Conservation (phyloP, 768 basidiomycete species). For the Rhizopogon vulgaris region DNA sequence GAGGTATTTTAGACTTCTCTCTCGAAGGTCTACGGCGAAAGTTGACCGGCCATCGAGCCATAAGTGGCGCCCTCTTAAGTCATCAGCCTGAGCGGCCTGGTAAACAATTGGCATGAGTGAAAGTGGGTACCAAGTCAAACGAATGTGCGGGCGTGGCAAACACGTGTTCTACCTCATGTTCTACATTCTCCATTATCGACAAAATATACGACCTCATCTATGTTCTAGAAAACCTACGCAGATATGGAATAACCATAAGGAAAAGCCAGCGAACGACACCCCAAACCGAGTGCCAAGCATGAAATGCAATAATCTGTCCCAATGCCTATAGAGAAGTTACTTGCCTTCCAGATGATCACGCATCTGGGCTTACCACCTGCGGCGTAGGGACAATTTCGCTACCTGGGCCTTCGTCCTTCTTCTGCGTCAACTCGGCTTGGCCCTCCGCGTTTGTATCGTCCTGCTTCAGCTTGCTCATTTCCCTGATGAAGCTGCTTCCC, state of each 20-base stretch:
- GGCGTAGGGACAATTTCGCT: slow-evolving; percentile 30
- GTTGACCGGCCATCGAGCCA: not conserved
- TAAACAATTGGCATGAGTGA: not conserved
- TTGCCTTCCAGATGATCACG: slow-evolving; percentile 23
- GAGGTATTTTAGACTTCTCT: not conserved
- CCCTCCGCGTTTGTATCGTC: slow-evolving; percentile 29
- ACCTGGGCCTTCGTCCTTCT: slow-evolving; percentile 31
- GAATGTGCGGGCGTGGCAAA: not conserved
- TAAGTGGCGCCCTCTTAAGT: no score
- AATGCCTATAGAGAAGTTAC: slow-evolving; percentile 27
- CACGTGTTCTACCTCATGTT: not conserved
- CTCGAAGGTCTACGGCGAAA: not conserved
- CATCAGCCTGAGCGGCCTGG: no score
- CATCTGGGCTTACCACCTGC: slow-evolving; percentile 29
- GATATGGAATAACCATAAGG: slow-evolving; percentile 34
- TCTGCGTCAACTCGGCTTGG: slow-evolving; percentile 28
- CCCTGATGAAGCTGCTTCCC: slow-evolving; percentile 85
- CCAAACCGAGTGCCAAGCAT: slow-evolving; percentile 13
- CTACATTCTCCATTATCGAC: not conserved
- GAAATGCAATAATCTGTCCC: slow-evolving; percentile 19
- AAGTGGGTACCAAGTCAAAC: not conserved
- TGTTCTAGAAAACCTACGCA: slow-evolving; percentile 25
- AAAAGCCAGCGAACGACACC: slow-evolving; percentile 27
- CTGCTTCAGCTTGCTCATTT: slow-evolving; percentile 62
- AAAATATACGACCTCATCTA: slow-evolving; percentile 13